Evolutionary conservation across 2,329 filamentous ascomycete genomes (phyloP).

Genomic region (Hypomyces perniciosus): DNA sequence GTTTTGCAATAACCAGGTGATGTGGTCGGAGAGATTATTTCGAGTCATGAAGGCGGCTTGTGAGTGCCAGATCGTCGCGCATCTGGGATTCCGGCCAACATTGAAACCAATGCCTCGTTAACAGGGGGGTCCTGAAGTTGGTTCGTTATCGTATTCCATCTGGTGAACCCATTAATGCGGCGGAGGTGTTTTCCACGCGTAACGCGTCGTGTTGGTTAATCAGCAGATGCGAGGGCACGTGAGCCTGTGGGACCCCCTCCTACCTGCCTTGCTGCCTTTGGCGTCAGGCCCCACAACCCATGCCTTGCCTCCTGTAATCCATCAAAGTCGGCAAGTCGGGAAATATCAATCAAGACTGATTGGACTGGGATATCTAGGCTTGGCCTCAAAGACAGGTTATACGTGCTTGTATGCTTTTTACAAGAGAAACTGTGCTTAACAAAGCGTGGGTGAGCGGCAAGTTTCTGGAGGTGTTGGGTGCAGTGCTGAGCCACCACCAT

Average conservation of each 20-base stretch:
- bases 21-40: constrained; percentile 53
- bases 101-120: constrained; percentile 10
- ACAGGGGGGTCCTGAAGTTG: not conserved
- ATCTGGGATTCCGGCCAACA: constrained; percentile 18
- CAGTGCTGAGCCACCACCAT: no score
- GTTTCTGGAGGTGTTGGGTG: no score
- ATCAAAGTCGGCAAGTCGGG: no score
- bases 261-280: no score
- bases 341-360: no score
- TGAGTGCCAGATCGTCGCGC: constrained; percentile 18
- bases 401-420: no score
- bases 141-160: not conserved
- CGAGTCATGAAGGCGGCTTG: constrained; percentile 51
- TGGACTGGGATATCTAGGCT: no score
- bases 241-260: constrained; percentile 2
- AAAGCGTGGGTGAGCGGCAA: no score
- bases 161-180: constrained; percentile 6
- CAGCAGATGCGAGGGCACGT: constrained; percentile 22
- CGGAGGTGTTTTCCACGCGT: constrained; percentile 17
- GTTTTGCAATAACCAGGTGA: constrained; percentile 52
- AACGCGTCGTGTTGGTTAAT: constrained; percentile 27
- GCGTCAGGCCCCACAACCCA: no score
- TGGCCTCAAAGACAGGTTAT: no score
- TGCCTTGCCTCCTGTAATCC: no score
- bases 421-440: no score